phyloP scores from a whole-genome alignment of 768 basidiomycete genomes.

The Austroboletus festivus region DNA sequence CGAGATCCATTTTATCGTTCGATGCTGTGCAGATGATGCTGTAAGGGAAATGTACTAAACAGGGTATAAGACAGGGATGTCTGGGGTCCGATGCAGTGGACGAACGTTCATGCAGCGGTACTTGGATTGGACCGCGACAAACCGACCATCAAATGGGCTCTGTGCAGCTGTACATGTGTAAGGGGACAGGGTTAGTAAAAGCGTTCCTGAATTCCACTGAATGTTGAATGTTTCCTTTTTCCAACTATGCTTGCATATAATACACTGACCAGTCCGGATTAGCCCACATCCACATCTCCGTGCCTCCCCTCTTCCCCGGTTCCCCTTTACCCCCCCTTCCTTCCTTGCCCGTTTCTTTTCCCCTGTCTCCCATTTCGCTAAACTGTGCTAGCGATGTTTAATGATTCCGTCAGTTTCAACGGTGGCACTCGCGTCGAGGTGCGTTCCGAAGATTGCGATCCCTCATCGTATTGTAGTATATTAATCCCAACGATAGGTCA shows the following conservation, averaged over 20 bases:
- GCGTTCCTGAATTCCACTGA: conserved; percentile 17
- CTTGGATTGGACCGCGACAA: conserved; percentile 14
- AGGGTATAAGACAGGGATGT: no score
- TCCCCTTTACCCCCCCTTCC: background rate
- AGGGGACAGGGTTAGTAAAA: background rate
- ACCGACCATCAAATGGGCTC: background rate
- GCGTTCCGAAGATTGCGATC: background rate
- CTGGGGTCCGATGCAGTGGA: conserved; percentile 4
- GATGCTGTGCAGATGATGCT: no score
- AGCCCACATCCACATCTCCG: no score
- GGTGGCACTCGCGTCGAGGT: conserved; percentile 32
- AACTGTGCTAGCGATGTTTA: conserved; percentile 16
- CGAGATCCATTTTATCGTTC: no score
- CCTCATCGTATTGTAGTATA: background rate
- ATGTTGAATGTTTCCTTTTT: no score
- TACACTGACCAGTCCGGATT: no score
- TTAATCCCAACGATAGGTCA: conserved; percentile 22
- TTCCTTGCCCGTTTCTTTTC: background rate
- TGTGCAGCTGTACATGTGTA: conserved; percentile 5
- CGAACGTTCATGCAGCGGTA: conserved; percentile 8
- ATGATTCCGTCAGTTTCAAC: conserved; percentile 25
- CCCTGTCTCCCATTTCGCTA: background rate
- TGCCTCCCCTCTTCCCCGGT: background rate
- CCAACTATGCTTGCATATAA: no score
- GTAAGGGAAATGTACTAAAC: no score